phyloP scores from a whole-genome alignment of 2,329 filamentous ascomycete genomes.

The Chrysoporthe deuterocubensis region DNA sequence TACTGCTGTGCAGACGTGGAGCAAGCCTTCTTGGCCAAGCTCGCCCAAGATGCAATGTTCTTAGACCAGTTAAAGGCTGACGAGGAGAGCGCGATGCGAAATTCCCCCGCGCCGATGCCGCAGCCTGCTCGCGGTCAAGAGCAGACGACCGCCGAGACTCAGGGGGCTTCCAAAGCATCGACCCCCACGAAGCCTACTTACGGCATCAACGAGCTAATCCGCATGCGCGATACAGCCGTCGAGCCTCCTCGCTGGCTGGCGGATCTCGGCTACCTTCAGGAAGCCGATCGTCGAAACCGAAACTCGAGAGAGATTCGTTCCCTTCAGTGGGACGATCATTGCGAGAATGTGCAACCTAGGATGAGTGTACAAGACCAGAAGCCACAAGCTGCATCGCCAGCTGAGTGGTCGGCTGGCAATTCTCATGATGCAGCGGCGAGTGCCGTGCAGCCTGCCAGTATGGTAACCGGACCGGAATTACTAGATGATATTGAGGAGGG shows the following conservation, averaged over 20 bases:
- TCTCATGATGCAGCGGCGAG: neutral
- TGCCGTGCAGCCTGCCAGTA: neutral
- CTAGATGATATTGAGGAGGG: neutral
- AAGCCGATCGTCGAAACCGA: neutral
- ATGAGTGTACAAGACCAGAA: neutral
- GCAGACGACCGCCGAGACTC: neutral
- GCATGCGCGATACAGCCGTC: neutral
- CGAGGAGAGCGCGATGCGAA: neutral
- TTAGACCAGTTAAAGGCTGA: neutral
- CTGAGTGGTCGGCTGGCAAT: neutral
- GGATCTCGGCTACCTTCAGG: constrained; percentile 9
- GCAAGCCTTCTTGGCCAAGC: neutral
- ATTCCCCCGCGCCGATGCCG: neutral
- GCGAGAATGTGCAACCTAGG: neutral
- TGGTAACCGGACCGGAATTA: neutral
- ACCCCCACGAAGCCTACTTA: neutral
- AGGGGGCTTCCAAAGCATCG: neutral
- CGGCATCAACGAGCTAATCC: constrained; percentile 5
- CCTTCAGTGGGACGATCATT: neutral
- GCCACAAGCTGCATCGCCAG: neutral
- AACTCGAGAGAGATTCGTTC: neutral
- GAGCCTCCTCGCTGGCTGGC: constrained; percentile 3
- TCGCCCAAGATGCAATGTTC: neutral
- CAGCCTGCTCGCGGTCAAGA: neutral
- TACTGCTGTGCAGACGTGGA: neutral